Evolutionary conservation across 2,329 filamentous ascomycete genomes (phyloP).

Genomic region (Salinomyces thailandicus): DNA sequence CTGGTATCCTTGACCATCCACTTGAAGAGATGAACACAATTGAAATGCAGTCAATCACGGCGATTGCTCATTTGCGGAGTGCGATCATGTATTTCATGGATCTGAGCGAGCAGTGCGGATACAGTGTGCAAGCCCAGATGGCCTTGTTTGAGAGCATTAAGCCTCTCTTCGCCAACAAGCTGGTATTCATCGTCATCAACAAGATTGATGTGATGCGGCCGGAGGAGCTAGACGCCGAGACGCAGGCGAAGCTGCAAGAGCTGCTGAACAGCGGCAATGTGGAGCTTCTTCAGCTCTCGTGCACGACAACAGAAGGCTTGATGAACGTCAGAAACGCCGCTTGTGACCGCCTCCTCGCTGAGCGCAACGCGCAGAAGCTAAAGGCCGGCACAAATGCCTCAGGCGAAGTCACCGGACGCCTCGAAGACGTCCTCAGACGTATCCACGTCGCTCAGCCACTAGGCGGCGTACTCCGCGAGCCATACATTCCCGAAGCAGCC

Average conservation of each 20-base stretch:
- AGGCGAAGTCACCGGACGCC: slow-evolving; percentile 64
- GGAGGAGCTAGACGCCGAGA: slow-evolving; percentile 72
- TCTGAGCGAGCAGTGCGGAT: slow-evolving; percentile 91
- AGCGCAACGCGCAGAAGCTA: slow-evolving; percentile 89
- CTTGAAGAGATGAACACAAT: slow-evolving; percentile 99
- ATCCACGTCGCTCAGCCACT: slow-evolving; percentile 97
- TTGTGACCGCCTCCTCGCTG: slow-evolving; percentile 84
- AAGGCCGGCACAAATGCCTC: slow-evolving; percentile 73
- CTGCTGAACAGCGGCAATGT: slow-evolving; percentile 82
- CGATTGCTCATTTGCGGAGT: slow-evolving; percentile 89
- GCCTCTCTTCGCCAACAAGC: slow-evolving; percentile 92
- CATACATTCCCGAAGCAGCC: slow-evolving; percentile 78
- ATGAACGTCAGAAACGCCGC: slow-evolving; percentile 91
- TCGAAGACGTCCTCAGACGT: slow-evolving; percentile 81
- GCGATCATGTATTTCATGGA: slow-evolving; percentile 98
- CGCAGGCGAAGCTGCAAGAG: slow-evolving; percentile 64
- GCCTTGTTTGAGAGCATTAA: slow-evolving; percentile 94
- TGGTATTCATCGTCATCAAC: slow-evolving; percentile 94
- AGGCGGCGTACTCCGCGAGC: slow-evolving; percentile 65
- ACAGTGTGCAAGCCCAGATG: slow-evolving; percentile 85
- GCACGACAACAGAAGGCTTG: slow-evolving; percentile 87
- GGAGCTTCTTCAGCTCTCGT: slow-evolving; percentile 85
- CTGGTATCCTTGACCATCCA: slow-evolving; percentile 94
- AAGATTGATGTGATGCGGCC: slow-evolving; percentile 90
- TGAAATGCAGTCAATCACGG: slow-evolving; percentile 97